Evolutionary conservation across 2,329 filamentous ascomycete species (phyloP).

Genomic region (Onygena corvina): DNA sequence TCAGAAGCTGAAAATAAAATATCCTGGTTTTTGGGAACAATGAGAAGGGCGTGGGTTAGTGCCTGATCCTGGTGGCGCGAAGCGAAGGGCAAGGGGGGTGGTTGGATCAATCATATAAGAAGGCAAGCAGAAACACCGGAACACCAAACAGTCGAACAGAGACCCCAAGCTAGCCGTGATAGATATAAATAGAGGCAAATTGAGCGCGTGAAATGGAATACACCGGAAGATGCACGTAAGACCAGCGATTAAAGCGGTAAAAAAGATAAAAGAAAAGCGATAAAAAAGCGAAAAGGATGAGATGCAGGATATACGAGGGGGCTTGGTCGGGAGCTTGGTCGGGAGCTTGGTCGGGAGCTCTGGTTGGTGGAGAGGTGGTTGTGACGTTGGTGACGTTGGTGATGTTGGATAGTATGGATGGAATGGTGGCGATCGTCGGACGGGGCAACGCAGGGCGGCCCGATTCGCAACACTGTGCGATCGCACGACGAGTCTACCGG

Average conservation of each 20-base stretch:
- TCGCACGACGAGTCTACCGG: slow-evolving; percentile 39
- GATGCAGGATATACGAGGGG: slow-evolving; percentile 2
- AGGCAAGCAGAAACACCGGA: not conserved
- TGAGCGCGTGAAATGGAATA: not conserved
- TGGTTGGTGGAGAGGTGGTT: not conserved
- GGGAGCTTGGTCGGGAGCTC: not conserved
- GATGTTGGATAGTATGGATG: slow-evolving; percentile 1
- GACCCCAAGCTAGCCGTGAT: slow-evolving; percentile 3
- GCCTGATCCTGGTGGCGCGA: not conserved
- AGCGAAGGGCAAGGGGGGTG: not conserved
- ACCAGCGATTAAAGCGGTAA: not conserved
- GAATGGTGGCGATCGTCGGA: not conserved
- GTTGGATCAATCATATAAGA: not conserved
- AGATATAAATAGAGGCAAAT: not conserved
- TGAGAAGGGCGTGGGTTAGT: not conserved
- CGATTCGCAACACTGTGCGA: not conserved
- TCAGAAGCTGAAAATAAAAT: not conserved
- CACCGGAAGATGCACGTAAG: not conserved
- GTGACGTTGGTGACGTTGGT: not conserved
- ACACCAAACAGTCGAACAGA: not conserved
- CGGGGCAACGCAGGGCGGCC: not conserved
- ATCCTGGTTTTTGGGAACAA: not conserved
- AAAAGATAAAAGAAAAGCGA: not conserved
- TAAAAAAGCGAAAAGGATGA: not conserved
- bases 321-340: not conserved